Percentiles rank a stretch among this genome's conserved stretches.
Evolutionary conservation across 1,284 basidiomycete species (phyloP).

Genomic region (Mycena sp.): DNA sequence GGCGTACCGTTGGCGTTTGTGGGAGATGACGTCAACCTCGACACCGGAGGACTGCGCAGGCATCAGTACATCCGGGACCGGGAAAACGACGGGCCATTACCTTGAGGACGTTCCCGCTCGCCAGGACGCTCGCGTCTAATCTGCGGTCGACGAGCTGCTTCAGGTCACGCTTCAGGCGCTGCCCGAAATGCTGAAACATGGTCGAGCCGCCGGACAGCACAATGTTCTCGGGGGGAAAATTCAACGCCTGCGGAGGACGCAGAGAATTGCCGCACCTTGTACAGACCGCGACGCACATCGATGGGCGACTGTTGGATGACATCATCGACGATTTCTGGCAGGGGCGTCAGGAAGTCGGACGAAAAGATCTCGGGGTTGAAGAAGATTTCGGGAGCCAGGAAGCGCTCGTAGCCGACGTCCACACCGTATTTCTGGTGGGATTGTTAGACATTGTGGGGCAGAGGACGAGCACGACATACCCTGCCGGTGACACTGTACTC

Average conservation of each 20-base stretch:
- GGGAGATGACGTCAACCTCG: constrained; percentile 97
- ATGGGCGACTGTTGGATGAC: constrained; percentile 98
- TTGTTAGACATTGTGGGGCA: background rate
- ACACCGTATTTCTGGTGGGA: constrained; percentile 81
- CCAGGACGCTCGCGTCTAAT: constrained; percentile 80
- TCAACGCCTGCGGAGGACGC: background rate
- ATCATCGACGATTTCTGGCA: constrained; percentile 96
- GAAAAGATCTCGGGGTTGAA: constrained; percentile 99
- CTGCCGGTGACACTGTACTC: constrained; percentile 93
- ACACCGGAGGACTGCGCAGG: constrained; percentile 86
- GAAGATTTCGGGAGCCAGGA: constrained; percentile 99
- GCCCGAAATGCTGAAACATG: constrained; percentile 98
- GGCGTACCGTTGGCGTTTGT: constrained; percentile 98
- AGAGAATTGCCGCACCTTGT: constrained; percentile 70
- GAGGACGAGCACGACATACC: constrained; percentile 57
- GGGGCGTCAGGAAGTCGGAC: constrained; percentile 97
- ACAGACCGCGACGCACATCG: constrained; percentile 92
- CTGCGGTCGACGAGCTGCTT: constrained; percentile 94
- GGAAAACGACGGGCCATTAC: constrained; percentile 47
- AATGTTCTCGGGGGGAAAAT: constrained; percentile 79
- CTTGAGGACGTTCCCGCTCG: constrained; percentile 82
- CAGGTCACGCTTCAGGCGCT: constrained; percentile 94
- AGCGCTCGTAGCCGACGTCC: constrained; percentile 98
- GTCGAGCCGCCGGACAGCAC: constrained; percentile 96
- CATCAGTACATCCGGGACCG: background rate